These are phyloP conservation scores for Casaregolazyma suthepensis DNA, from an alignment of 1,139 yeast genomes.

Conservation along the genomic window DNA sequence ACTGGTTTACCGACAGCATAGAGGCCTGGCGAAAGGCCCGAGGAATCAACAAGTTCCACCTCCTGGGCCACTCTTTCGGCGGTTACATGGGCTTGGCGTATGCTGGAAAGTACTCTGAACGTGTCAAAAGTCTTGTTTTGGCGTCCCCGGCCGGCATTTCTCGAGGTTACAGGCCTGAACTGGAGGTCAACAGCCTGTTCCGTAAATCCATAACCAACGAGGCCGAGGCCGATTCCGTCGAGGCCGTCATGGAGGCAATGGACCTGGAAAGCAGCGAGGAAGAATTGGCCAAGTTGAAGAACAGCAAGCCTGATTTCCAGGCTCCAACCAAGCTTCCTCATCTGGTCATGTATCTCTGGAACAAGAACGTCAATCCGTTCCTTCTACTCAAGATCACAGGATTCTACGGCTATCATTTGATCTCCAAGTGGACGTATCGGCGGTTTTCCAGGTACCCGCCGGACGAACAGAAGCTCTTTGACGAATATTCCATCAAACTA, in stretches of 20 bases:
- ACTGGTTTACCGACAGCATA: conserved; percentile 69
- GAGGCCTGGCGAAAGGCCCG: conserved; percentile 73
- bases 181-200: conserved; percentile 14
- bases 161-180: conserved; percentile 28
- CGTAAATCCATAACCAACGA: background rate
- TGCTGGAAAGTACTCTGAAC: conserved; percentile 64
- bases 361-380: conserved; percentile 36
- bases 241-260: conserved; percentile 1
- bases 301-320: background rate
- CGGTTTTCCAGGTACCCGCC: conserved; percentile 32
- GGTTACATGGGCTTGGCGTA: conserved; percentile 81
- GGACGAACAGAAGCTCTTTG: conserved; percentile 33
- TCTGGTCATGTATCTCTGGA: conserved; percentile 37
- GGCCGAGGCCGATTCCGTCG: conserved; percentile 1
- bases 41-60: conserved; percentile 47
- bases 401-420: conserved; percentile 36
- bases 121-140: conserved; percentile 57
- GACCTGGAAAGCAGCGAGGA: conserved; percentile 1
- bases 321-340: conserved; percentile 10
- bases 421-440: conserved; percentile 38
- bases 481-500: conserved; percentile 54
- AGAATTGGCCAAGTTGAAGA: background rate
- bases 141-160: conserved; percentile 85
- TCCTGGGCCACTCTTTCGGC: conserved; percentile 91
- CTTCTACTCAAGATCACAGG: conserved; percentile 34